Evolutionary conservation across 176 grass and related monocot species (phyloP).

Genomic region (Pharus latifolius): DNA sequence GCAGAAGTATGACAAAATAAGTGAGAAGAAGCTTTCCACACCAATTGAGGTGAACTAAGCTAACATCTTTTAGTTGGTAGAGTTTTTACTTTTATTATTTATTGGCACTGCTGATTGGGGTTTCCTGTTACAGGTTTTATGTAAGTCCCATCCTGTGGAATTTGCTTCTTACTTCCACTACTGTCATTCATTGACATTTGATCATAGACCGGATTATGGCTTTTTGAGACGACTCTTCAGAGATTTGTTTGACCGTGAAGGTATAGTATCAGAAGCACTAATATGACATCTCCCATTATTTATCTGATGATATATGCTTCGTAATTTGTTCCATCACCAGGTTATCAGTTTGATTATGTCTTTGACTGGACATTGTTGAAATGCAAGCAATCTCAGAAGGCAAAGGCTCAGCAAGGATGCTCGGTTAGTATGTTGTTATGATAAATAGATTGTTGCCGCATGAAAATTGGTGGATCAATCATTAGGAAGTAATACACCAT

Average conservation of each 20-base stretch:
- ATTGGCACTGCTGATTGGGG: not conserved
- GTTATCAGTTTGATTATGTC: constrained; percentile 57
- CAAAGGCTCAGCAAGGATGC: constrained; percentile 40
- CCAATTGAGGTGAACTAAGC: constrained; percentile 46
- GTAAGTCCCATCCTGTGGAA: constrained; percentile 51
- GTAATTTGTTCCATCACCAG: constrained; percentile 8
- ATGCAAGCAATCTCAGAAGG: constrained; percentile 50
- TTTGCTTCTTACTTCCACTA: constrained; percentile 64
- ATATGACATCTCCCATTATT: not conserved
- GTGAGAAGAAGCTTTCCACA: constrained; percentile 65
- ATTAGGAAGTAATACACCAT: constrained; percentile 1
- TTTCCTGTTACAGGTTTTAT: constrained; percentile 39
- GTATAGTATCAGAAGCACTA: constrained; percentile 21
- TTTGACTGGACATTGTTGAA: constrained; percentile 58
- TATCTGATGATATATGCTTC: not conserved
- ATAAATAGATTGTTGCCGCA: not conserved
- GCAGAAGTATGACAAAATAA: constrained; percentile 79
- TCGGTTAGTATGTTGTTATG: not conserved
- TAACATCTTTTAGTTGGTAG: not conserved
- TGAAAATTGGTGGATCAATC: not conserved
- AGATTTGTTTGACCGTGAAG: constrained; percentile 53
- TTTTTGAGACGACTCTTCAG: constrained; percentile 42
- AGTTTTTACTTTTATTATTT: not conserved
- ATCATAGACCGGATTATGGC: constrained; percentile 56
- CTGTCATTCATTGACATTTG: constrained; percentile 52